Conservation (phyloP, 2,329 filamentous ascomycete species). For the Talaromyces islandicus region DNA sequence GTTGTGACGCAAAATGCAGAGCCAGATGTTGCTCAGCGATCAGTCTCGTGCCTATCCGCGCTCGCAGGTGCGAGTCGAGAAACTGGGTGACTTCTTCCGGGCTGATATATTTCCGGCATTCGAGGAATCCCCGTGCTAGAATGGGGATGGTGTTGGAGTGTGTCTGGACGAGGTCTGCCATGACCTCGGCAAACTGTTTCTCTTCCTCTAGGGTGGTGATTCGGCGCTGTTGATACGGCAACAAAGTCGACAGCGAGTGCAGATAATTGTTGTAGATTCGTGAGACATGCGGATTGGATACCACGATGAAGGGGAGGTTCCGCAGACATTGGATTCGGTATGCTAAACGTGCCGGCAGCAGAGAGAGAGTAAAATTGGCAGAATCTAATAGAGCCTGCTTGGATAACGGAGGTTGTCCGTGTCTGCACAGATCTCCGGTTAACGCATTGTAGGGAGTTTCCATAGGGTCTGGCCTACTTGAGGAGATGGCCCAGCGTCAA, state of each 20-base stretch:
- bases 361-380: constrained; percentile 90
- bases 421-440: constrained; percentile 34
- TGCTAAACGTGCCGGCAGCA: constrained; percentile 85
- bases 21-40: constrained; percentile 97
- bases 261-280: constrained; percentile 96
- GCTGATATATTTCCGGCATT: constrained; percentile 85
- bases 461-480: constrained; percentile 51
- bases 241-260: constrained; percentile 81
- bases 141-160: constrained; percentile 93
- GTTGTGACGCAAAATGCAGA: constrained; percentile 68
- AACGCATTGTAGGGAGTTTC: neutral
- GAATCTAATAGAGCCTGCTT: constrained; percentile 75
- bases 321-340: constrained; percentile 89
- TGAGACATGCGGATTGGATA: constrained; percentile 92
- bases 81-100: constrained; percentile 80
- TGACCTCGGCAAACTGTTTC: constrained; percentile 81
- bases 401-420: constrained; percentile 79
- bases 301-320: constrained; percentile 94
- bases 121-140: constrained; percentile 84
- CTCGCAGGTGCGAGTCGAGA: constrained; percentile 86
- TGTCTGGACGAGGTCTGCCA: constrained; percentile 91
- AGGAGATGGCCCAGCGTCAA: constrained; percentile 84
- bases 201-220: constrained; percentile 81
- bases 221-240: constrained; percentile 70
- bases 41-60: constrained; percentile 86